Conservation (phyloP, 768 basidiomycete species). For the Tricholoma terreum region DNA sequence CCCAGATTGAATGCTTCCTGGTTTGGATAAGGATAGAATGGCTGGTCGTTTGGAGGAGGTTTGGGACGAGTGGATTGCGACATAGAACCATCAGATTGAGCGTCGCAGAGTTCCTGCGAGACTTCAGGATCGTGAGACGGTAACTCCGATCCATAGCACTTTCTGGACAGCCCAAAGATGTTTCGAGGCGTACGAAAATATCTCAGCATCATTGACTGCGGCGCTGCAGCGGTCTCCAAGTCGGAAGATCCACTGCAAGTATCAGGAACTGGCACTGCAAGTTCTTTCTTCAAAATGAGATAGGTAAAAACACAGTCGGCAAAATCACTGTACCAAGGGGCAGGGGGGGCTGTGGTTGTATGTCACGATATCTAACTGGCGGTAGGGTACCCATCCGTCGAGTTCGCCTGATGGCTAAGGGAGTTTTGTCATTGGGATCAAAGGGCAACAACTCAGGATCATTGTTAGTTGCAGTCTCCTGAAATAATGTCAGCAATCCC, state of each 20-base stretch:
- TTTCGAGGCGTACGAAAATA: neutral
- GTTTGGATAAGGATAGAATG: too few species aligned
- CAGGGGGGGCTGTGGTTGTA: neutral
- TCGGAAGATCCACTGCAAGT: neutral
- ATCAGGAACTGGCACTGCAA: neutral
- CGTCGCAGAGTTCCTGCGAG: neutral
- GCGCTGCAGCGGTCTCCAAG: neutral
- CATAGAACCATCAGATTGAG: neutral
- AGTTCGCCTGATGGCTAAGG: neutral
- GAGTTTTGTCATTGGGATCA: neutral
- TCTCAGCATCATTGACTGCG: neutral
- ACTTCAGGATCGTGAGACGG: neutral
- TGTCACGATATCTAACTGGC: constrained; percentile 1
- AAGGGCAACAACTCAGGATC: neutral
- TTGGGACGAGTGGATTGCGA: neutral
- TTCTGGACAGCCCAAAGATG: neutral
- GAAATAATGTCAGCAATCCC: neutral
- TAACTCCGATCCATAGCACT: neutral
- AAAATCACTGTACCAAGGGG: neutral
- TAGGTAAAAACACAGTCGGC: neutral
- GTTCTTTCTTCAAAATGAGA: neutral
- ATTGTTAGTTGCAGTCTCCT: neutral
- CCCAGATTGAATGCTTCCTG: constrained; percentile 4
- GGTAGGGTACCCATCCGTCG: neutral
- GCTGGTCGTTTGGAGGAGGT: neutral